Conservation (phyloP, 1,139 yeast genomes). For the Diutina mesorugosa region DNA sequence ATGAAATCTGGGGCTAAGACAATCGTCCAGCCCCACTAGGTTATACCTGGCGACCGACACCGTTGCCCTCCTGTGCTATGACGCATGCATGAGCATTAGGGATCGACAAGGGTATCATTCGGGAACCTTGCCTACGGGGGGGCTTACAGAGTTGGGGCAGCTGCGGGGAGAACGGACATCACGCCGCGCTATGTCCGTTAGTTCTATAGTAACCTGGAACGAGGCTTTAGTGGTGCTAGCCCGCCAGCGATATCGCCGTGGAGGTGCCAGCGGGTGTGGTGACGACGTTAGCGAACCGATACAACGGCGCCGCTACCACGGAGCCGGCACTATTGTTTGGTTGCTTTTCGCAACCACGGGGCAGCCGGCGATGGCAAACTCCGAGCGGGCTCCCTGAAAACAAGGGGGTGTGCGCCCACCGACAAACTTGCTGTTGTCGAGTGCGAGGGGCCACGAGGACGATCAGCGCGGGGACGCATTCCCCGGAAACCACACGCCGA, state of each 20-base stretch:
- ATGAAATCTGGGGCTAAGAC: too few relatives aligned
- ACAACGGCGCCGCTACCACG: not conserved
- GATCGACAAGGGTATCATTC: not conserved
- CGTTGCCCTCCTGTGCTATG: not conserved
- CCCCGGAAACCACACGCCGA: not conserved
- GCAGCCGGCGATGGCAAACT: not conserved
- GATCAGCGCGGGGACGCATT: not conserved
- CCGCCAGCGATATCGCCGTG: too few relatives aligned
- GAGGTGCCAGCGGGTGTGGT: not conserved
- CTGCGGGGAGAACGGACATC: not conserved
- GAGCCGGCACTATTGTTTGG: not conserved
- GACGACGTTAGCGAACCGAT: not conserved
- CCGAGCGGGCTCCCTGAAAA: not conserved
- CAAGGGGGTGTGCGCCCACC: not conserved
- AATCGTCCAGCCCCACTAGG: too few relatives aligned
- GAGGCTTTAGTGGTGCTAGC: too few relatives aligned
- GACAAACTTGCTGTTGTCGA: not conserved
- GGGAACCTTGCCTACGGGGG: not conserved
- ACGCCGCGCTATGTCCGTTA: not conserved
- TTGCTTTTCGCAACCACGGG: not conserved
- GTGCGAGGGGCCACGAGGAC: not conserved
- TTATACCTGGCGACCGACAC: not conserved
- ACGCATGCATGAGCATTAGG: not conserved
- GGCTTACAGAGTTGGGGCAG: not conserved
- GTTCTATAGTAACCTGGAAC: too few relatives aligned